phyloP scores from a whole-genome alignment of 106 monocot species.

The Narthecium ossifragum region DNA sequence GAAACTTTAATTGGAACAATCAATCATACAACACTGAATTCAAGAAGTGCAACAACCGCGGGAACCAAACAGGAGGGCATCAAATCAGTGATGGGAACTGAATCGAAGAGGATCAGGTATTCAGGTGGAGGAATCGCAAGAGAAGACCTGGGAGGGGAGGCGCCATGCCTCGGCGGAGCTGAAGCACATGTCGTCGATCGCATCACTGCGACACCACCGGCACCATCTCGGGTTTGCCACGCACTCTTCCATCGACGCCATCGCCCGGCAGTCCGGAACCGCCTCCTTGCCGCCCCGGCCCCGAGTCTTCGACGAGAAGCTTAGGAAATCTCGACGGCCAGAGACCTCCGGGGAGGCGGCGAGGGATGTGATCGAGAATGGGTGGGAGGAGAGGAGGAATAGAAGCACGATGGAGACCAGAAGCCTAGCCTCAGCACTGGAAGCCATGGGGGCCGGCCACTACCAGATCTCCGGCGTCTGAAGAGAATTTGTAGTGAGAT shows the following conservation, averaged over 20 bases:
- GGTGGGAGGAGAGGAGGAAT: slow-evolving; percentile 8
- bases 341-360: background rate
- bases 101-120: no score
- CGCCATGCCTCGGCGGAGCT: slow-evolving; percentile 66
- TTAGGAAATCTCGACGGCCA: slow-evolving; percentile 18
- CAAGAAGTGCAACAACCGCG: no score
- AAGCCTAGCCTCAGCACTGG: no score
- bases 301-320: slow-evolving; percentile 10
- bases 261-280: slow-evolving; percentile 30
- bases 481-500: background rate
- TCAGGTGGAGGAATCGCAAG: slow-evolving; percentile 29
- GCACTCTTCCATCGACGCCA: slow-evolving; percentile 31
- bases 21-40: no score
- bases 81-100: no score
- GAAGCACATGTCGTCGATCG: slow-evolving; percentile 82
- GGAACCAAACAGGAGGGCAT: no score
- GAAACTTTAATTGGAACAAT: no score
- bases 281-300: background rate
- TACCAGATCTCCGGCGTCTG: background rate
- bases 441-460: background rate
- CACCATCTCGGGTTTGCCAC: slow-evolving; percentile 27
- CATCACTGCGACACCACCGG: slow-evolving; percentile 74
- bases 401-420: no score
- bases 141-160: slow-evolving; percentile 69
- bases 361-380: slow-evolving; percentile 1